Percentiles rank a stretch among this genome's conserved stretches.
Conservation (phyloP, 768 basidiomycete genomes). For the Boletus insuetus region DNA sequence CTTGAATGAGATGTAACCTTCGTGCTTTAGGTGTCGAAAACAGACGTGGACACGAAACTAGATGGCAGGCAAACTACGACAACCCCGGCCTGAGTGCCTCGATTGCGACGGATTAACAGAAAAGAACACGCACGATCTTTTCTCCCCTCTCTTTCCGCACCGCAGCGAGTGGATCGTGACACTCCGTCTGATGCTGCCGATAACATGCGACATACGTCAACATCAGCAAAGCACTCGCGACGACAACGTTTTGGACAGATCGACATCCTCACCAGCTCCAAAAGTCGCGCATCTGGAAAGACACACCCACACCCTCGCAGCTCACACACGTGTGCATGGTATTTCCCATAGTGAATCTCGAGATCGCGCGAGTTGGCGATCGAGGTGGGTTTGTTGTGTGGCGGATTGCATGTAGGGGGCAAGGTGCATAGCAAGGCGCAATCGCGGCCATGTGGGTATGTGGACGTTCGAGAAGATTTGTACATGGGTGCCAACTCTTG, state of each 20-base stretch:
- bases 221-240: conserved; percentile 2
- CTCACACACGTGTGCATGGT: conserved; percentile 82
- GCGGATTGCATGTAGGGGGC: conserved; percentile 77
- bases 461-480: conserved; percentile 33
- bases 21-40: conserved; percentile 76
- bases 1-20: conserved; percentile 77
- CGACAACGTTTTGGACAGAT: conserved; percentile 1
- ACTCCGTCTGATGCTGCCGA: conserved; percentile 76
- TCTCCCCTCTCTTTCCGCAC: conserved; percentile 76
- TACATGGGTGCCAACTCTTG: conserved; percentile 26
- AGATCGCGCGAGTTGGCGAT: conserved; percentile 66
- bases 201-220: not conserved
- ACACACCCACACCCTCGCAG: conserved; percentile 68
- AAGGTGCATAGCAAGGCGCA: conserved; percentile 63
- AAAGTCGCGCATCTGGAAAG: conserved; percentile 77
- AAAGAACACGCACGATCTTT: conserved; percentile 58
- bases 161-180: conserved; percentile 82
- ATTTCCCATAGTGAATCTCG: conserved; percentile 79
- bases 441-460: conserved; percentile 14
- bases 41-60: conserved; percentile 52
- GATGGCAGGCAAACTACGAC: conserved; percentile 76
- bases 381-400: conserved; percentile 53
- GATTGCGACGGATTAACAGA: conserved; percentile 13
- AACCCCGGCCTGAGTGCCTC: not conserved
- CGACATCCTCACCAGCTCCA: conserved; percentile 66